Evolutionary conservation across 2,329 filamentous ascomycete genomes (phyloP), one percentile per base, ranked within the genome.

Genomic region (Neonectria hederae): DNA sequence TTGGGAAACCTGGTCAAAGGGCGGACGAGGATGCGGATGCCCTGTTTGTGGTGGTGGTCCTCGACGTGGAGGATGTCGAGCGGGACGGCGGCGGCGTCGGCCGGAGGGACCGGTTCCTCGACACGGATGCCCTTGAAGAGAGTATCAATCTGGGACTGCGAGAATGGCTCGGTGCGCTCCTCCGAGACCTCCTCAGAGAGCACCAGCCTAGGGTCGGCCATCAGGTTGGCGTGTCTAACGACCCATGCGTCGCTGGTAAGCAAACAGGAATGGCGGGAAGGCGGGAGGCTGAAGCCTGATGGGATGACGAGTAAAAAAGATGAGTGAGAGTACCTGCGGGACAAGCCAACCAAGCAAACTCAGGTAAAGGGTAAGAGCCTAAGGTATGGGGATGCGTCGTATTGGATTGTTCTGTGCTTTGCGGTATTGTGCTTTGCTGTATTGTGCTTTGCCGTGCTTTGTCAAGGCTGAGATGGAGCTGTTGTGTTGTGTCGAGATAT

Each of bases 91-190:
- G 80, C 80, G 66, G 78, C 75, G 46, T 79, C 77, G 24, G 75
- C 69, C 52, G 79, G 74, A 51, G 77, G 75, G 65, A 80, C 73
- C 17, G 76, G 72, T 66, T 82, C 81, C 60, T 84, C 82, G 60
- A 83, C 79, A 51, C 81, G 79, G 59, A 86, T 77, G 69, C 74
- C 74, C 63, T 78, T 80, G 63, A 86, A 76, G 19, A 85, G 83
- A 26, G 82, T 77, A 54, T 86, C 82, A 66, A 87, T 82, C 75
- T 88, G 85, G 54, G 84, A 83, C 67, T 86, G 81, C 10, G 86
- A 86, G 69, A 87, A 86, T 10, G 86, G 84, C 76, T 88, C 85
- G 51, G 86, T 89, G 76, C 81, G 84, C 78, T 88, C 85, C 72
- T 82, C 80, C 65, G 80, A 81, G 66, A 74, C 72, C 67, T 74